A percentile compares a stretch with the other conserved stretches of the same genome.
phyloP scores from a whole-genome alignment of 306 rosid species.

The Cucumis hystrix region DNA sequence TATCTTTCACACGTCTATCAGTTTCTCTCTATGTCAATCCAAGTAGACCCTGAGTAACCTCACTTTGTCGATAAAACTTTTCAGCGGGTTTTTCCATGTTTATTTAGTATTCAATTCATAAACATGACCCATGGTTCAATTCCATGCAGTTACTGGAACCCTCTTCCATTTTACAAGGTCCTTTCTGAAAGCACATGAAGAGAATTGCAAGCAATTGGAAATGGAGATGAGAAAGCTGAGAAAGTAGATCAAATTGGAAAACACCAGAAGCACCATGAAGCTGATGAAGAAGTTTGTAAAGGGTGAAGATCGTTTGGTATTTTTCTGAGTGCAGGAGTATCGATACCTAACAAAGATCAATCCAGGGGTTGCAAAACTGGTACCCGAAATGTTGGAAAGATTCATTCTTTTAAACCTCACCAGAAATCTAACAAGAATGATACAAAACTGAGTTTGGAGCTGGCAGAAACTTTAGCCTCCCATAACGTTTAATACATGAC shows the following conservation, averaged over 20 bases:
- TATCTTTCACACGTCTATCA: neutral
- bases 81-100: neutral
- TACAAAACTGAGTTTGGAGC: neutral
- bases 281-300: conserved; percentile 21
- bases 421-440: neutral
- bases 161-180: conserved; percentile 60
- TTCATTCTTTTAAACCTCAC: neutral
- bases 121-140: neutral
- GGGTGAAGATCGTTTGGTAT: neutral
- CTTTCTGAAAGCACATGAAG: conserved; percentile 91
- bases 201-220: conserved; percentile 80
- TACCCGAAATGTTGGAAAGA: neutral
- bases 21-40: neutral
- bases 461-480: neutral
- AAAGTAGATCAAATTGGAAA: conserved; percentile 74
- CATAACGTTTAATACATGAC: neutral
- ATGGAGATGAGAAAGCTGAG: conserved; percentile 67
- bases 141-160: conserved; percentile 67
- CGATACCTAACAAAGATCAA: neutral
- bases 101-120: neutral
- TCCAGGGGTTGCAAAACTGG: neutral
- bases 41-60: neutral
- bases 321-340: no score
- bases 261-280: conserved; percentile 42
- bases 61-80: neutral